phyloP scores from a whole-genome alignment of 257 asterid genomes.

The Plantago ovata region DNA sequence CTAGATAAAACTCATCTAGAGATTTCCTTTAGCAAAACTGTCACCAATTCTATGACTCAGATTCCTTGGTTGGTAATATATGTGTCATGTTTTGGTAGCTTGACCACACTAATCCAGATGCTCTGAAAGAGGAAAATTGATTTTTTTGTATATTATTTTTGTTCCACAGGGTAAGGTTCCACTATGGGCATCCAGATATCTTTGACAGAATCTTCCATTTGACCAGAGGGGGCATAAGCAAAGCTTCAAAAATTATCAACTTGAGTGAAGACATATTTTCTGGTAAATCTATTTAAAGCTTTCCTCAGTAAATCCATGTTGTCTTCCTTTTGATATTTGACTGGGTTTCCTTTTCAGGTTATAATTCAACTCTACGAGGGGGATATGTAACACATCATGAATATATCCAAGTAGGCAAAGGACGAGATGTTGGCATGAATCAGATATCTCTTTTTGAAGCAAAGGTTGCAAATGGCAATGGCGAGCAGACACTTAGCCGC shows the following conservation, averaged over 20 bases:
- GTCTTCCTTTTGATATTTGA: background rate
- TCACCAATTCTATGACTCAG: no score
- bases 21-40: no score
- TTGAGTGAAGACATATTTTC: conserved; percentile 45
- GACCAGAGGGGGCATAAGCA: conserved; percentile 44
- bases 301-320: background rate
- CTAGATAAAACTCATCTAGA: no score
- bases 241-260: conserved; percentile 43
- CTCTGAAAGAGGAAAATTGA: background rate
- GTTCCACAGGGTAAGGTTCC: conserved; percentile 37
- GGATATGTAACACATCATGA: conserved; percentile 46
- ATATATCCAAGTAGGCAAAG: conserved; percentile 49
- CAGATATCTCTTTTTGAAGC: conserved; percentile 43
- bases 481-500: conserved; percentile 39
- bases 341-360: conserved; percentile 24
- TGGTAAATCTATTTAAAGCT: conserved; percentile 20
- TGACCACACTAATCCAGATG: no score
- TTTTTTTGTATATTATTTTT: conserved; percentile 3
- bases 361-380: conserved; percentile 40
- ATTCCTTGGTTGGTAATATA: no score
- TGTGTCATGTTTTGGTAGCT: no score
- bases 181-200: conserved; percentile 48
- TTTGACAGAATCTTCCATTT: conserved; percentile 43
- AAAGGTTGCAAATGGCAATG: conserved; percentile 40
- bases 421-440: conserved; percentile 43